Base-by-base conservation (phyloP, 148 eudicot species). In the Cornus kousa region DNA sequence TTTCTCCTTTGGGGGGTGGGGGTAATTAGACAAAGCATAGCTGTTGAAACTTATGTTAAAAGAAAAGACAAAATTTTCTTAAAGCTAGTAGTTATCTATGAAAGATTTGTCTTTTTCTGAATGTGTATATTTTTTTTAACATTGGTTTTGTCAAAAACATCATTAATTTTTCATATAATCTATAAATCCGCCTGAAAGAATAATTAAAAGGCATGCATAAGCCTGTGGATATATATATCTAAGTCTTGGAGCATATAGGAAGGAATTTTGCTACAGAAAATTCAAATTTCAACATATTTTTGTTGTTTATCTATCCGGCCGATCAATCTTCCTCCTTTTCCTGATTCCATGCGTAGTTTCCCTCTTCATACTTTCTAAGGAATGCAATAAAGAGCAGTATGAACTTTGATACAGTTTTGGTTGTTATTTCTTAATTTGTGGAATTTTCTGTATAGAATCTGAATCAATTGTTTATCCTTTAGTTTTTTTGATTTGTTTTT, bases 91-190 rank as follows among this genome's bases (percentile, higher is more conserved):
- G 28, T 28, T 17, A 62, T 62, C 19, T n/a, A 62, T n/a, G 71
- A 5, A 33, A 24, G 37, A 8, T 24, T 67, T 67, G 13, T 67
- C 1, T 57, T 57, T 57, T 57, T 57, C 20, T 57, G 5, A 13
- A 57, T 13, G 20, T 1, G 1, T 0, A 0, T 28, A 28, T 28
- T 28, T 62, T 12, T 57, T 75, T 46, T 11, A 22, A 73, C 81
- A 24, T 82, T 68, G 86, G 74, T 53, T 73, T 76, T 79, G 75
- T 83, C 86, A 79, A 77, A 43, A 40, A 64, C 37, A 32, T 77
- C 81, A 28, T 28, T 28, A 28, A 28, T 28, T 28, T 0, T 28
- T 28, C 28, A 28, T 28, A 28, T 28, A 28, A 28, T 28, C 28
- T 28, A 28, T 28, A 28, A 74, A 84, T 73, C 86, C 79, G 73